Conservation (phyloP, 495 filamentous ascomycete genomes). For the Hypoxylon cercidicola region DNA sequence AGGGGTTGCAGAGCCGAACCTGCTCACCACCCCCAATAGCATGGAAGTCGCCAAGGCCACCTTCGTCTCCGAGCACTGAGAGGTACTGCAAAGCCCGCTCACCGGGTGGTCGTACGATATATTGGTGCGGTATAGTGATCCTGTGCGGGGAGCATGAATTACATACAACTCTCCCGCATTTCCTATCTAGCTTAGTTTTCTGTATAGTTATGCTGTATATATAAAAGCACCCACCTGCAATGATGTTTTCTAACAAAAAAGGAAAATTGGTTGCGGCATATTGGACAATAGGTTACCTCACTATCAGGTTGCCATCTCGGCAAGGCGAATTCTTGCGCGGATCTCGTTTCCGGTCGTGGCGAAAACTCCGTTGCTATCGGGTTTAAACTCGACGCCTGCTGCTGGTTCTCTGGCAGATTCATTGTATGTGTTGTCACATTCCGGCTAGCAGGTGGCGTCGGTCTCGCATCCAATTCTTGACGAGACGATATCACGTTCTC, state of each 20-base stretch:
- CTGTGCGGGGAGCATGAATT: slow-evolving; percentile 90
- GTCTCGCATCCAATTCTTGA: neutral
- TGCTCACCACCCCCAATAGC: slow-evolving; percentile 79
- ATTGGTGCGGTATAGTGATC: slow-evolving; percentile 93
- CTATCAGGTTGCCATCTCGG: slow-evolving; percentile 89
- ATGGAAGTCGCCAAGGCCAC: slow-evolving; percentile 54
- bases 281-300: slow-evolving; percentile 81
- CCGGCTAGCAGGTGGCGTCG: neutral
- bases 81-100: slow-evolving; percentile 56
- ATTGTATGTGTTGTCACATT: slow-evolving; percentile 1
- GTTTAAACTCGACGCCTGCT: slow-evolving; percentile 20
- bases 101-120: slow-evolving; percentile 85
- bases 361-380: slow-evolving; percentile 31
- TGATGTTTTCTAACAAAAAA: slow-evolving; percentile 94
- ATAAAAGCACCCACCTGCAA: slow-evolving; percentile 67
- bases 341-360: slow-evolving; percentile 14
- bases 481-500: neutral
- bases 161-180: slow-evolving; percentile 96
- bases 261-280: slow-evolving; percentile 79
- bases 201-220: neutral
- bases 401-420: neutral
- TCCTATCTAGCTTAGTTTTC: slow-evolving; percentile 61
- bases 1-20: slow-evolving; percentile 93
- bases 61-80: slow-evolving; percentile 52
- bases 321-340: slow-evolving; percentile 54